Evolutionary conservation across 495 filamentous ascomycete genomes (phyloP), one percentile per base, ranked within the genome.

Genomic region (Penicillium antarcticum): DNA sequence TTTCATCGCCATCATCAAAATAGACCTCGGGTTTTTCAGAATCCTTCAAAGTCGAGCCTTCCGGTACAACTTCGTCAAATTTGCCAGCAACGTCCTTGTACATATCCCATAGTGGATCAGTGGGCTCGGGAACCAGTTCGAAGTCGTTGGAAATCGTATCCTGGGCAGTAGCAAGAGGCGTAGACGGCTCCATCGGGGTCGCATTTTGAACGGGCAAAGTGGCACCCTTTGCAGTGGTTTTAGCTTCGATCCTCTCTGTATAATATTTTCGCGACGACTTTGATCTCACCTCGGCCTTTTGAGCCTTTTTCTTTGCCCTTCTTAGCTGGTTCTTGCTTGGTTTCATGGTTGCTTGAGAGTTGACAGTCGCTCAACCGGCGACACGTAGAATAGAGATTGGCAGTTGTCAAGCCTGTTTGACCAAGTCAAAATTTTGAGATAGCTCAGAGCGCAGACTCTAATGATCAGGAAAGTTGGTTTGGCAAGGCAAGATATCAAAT

Each of bases 251-350:
- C 26, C 5, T 13, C 16, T 7, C 4, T 14, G 12, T 6, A 6
- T 16, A 1, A n/a, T 3, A 33, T 3, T 16, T 19, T 5, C 0
- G 6, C 6, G 6, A 12, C 14, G 19, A 7, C 13, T 18, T 16
- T 1, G 13, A 23, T 17, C 66, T 61, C 56, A 70, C 60, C 55
- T 66, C 57, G 14, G 39, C 46, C 71, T 89, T 88, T 56, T 88
- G 79, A 46, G 87, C 87, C 81, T 95, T 96, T 77, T 89, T 95
- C 78, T 90, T 91, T 26, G 91, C 91, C 63, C 87, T 81, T 65
- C 87, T 79, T 63, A 89, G 80, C 69, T 91, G 87, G 61, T 95
- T 94, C 72, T 92, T 95, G 64, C 80, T 88, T 67, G 82, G 76
- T 70, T 91, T 91, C 56, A 66, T 68, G 14, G 45, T 55, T 8